These are phyloP conservation scores for Dipodascus albidus DNA, from an alignment of 805 yeast genomes.

Conservation along the genomic window DNA sequence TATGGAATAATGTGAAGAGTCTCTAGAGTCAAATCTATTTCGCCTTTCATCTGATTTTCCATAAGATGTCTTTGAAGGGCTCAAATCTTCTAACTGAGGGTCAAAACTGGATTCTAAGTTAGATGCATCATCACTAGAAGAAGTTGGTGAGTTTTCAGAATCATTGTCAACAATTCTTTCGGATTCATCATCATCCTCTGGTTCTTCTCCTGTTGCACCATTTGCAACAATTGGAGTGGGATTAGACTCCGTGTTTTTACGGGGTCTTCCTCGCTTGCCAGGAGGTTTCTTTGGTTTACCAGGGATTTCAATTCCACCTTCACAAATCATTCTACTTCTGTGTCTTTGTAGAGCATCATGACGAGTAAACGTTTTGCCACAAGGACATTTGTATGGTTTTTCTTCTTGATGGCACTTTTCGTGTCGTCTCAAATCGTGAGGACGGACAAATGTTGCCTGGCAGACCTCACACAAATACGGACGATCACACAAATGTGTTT, in stretches of 20 bases:
- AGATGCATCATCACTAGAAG: not conserved
- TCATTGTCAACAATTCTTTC: not conserved
- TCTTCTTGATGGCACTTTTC: constrained; percentile 73
- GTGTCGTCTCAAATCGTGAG: constrained; percentile 88
- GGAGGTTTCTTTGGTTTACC: constrained; percentile 22
- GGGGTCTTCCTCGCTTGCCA: constrained; percentile 29
- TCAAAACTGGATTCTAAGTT: not conserved
- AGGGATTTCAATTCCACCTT: constrained; percentile 47
- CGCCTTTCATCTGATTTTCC: not conserved
- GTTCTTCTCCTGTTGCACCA: not conserved
- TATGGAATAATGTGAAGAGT: not conserved
- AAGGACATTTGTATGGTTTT: constrained; percentile 59
- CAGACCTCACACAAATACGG: constrained; percentile 77
- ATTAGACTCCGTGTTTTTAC: constrained; percentile 14
- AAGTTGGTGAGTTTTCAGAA: not conserved
- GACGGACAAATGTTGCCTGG: constrained; percentile 80
- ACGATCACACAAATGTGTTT: constrained; percentile 89
- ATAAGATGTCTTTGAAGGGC: not conserved
- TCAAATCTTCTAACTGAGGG: not conserved
- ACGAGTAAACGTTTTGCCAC: constrained; percentile 90
- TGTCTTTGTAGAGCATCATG: constrained; percentile 84
- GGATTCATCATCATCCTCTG: not conserved
- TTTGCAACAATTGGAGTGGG: not conserved
- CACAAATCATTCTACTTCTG: constrained; percentile 64
- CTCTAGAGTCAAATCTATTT: not conserved